Conservation (phyloP, 2,329 filamentous ascomycete genomes). For the Exophiala alcalophila region DNA sequence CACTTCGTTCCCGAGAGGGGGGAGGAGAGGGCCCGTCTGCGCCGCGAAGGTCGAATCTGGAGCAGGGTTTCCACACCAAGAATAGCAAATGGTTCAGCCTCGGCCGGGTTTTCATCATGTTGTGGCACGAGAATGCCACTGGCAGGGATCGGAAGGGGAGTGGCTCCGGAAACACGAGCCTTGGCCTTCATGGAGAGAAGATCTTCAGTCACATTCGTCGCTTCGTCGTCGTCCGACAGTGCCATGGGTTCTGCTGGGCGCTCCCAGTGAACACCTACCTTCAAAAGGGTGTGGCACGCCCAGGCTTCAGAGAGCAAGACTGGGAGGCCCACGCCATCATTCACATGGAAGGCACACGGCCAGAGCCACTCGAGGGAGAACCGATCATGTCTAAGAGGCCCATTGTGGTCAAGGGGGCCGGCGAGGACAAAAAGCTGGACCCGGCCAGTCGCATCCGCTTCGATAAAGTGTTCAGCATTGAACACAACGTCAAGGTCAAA, state of each 20-base stretch:
- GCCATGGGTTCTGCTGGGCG: constrained; percentile 34
- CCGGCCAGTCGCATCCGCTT: constrained; percentile 41
- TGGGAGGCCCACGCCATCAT: constrained; percentile 39
- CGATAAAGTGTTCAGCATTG: constrained; percentile 41
- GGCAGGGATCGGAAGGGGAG: neutral
- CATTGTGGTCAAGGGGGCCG: constrained; percentile 35
- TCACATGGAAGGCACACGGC: constrained; percentile 32
- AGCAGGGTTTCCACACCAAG: neutral
- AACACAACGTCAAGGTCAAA: constrained; percentile 44
- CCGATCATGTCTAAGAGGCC: constrained; percentile 37
- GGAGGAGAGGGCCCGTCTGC: too few relatives aligned
- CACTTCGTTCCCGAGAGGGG: too few relatives aligned
- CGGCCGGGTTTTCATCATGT: constrained; percentile 33
- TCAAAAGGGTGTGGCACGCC: constrained; percentile 37
- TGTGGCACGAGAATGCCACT: constrained; percentile 34
- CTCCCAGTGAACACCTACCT: constrained; percentile 43
- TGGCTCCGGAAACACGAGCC: constrained; percentile 11
- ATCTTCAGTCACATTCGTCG: constrained; percentile 14
- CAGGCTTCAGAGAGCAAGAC: constrained; percentile 34
- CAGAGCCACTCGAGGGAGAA: constrained; percentile 30
- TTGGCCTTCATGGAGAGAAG: constrained; percentile 1
- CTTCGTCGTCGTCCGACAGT: constrained; percentile 35
- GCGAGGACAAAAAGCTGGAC: constrained; percentile 32
- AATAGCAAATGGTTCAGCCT: constrained; percentile 5
- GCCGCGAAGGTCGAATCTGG: too few relatives aligned